Evolutionary conservation across 352 stramenopile genomes (phyloP).

Genomic region (Phytophthora podocarpi): DNA sequence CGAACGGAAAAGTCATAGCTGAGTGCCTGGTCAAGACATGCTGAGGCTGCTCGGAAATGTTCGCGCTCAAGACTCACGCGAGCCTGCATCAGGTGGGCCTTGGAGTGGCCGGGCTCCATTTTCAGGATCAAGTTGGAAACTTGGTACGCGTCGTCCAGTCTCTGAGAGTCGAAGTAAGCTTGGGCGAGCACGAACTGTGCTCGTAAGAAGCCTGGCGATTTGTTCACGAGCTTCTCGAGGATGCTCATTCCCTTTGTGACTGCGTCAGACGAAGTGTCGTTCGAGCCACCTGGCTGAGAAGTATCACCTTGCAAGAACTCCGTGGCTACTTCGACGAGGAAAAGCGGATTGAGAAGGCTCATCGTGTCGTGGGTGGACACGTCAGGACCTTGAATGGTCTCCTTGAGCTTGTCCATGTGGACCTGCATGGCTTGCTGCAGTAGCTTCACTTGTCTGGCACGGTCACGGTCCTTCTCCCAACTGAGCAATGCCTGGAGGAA

Average conservation of each 20-base stretch:
- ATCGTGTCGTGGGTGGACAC: conserved; percentile 79
- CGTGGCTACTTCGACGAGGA: conserved; percentile 86
- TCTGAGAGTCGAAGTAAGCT: conserved; percentile 70
- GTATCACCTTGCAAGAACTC: conserved; percentile 76
- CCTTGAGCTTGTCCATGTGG: conserved; percentile 85
- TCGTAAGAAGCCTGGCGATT: conserved; percentile 85
- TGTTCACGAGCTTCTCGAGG: conserved; percentile 83
- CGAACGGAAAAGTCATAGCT: conserved; percentile 90
- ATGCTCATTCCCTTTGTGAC: conserved; percentile 49
- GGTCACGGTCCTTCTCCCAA: conserved; percentile 80
- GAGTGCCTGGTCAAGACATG: conserved; percentile 87
- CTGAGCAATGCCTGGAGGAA: conserved; percentile 89
- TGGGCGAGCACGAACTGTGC: conserved; percentile 86
- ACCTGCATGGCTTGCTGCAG: conserved; percentile 81
- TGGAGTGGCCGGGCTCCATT: conserved; percentile 75
- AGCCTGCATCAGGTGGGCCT: conserved; percentile 85
- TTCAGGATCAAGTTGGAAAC: conserved; percentile 77
- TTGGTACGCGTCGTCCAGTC: conserved; percentile 83
- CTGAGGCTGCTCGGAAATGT: conserved; percentile 71
- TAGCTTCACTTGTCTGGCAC: conserved; percentile 65
- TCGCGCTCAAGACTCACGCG: conserved; percentile 81
- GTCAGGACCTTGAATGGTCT: conserved; percentile 56
- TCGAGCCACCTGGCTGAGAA: conserved; percentile 5
- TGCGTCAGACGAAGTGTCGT: conserved; percentile 14
- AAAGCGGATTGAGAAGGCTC: conserved; percentile 86